Percentiles rank a stretch among this genome's conserved stretches.
Conservation (phyloP, 345 rosid species). For the Diplotaxis tenuifolia region DNA sequence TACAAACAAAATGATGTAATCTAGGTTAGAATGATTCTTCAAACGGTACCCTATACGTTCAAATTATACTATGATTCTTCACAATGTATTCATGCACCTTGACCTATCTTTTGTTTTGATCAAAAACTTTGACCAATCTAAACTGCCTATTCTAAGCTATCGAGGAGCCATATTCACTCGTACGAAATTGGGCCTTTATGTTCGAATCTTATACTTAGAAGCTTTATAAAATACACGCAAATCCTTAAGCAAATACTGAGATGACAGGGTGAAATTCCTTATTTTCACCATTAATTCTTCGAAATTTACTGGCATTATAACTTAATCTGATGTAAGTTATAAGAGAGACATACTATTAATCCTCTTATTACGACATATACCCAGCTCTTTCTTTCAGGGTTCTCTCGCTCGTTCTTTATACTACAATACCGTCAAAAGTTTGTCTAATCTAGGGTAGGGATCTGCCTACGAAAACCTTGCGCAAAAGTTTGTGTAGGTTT, state of each 20-base stretch:
- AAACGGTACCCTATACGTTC: neutral
- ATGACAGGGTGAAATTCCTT: neutral
- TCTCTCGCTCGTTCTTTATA: neutral
- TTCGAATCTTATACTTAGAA: neutral
- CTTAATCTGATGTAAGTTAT: too few relatives aligned
- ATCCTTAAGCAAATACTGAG: neutral
- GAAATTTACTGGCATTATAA: neutral
- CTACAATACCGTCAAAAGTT: neutral
- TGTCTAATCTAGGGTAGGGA: constrained; percentile 11
- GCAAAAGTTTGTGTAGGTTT: constrained; percentile 15
- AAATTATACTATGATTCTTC: neutral
- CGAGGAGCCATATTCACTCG: neutral
- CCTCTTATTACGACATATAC: neutral
- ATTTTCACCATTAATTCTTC: neutral
- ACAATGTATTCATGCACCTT: neutral
- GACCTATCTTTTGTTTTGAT: neutral
- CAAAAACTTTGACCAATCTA: neutral
- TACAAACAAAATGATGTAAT: neutral
- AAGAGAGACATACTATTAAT: too few relatives aligned
- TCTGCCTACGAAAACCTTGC: constrained; percentile 8
- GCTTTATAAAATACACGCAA: neutral
- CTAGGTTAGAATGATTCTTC: neutral
- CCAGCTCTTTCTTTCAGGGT: neutral
- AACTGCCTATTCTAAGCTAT: neutral
- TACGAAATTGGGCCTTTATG: neutral